Evolutionary conservation across 371 early-diverging fungal genomes (phyloP), one percentile per base, ranked within the genome.

Genomic region (Coemansia sp.): DNA sequence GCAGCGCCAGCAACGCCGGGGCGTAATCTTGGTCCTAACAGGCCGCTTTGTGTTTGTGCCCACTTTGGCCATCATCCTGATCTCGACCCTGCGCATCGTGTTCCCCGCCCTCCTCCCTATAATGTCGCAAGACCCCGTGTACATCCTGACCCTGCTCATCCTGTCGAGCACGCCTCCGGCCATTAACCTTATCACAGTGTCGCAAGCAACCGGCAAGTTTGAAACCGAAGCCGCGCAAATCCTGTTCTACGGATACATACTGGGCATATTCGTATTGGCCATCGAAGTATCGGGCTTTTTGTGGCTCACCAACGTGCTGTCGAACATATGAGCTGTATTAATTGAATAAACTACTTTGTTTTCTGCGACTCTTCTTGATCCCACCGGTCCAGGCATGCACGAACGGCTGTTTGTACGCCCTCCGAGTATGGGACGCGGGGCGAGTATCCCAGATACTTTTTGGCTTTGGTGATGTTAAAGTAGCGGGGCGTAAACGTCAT

Each of bases 401-500:
- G 47, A 40, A 82, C 82, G 14, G 82, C 82, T 47, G 82, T 65
- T 18, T 80, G 74, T 3, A 86, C 72, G 12, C 92, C 95, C 79
- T 95, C 92, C 60, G 89, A 89, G 47, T 92, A 71, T 1, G 85
- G 81, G 5, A 90, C 84, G 18, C 84, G 79, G 12, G 95, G 93
- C 69, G 86, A 86, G 79, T 95, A 95, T 2, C 89, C 93, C 21
- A 95, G 84, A 12, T 87, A 64, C 57, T 80, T 84, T 72, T 86
- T 89, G 30, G 95, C 94, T 81, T 93, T 93, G 26, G 78, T 72
- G 64, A 91, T 91, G 72, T 91, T 86, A 75, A 90, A 92, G 72
- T 90, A 94, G 42, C 94, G 87, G 53, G 91, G 88, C 47, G 86
- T 87, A 70, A 89, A 85, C 30, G 91, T 86, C 69, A 90, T 84